Base-by-base conservation (phyloP, 306 rosid species). In the Trifolium pratense region DNA sequence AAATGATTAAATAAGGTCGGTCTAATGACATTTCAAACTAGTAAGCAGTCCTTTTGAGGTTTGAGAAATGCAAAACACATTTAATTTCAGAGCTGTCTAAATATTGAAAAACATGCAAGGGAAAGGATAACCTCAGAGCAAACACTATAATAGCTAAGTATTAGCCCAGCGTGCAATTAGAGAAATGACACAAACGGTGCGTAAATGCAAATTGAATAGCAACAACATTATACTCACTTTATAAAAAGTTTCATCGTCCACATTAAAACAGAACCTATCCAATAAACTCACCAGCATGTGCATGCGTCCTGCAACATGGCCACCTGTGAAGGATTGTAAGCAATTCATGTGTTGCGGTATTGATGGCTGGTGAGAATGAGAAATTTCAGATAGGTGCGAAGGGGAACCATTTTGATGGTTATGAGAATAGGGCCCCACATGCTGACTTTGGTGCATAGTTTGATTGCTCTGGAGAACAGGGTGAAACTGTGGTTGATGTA, bases 401-500 rank as follows among this genome's bases (percentile, higher is more conserved):
- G 96, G 78, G 16, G 87, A 87, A 11, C 84, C 89, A 31, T 88
- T 85, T 68, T 91, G 96, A 82, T 91, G 92, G 75, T 75, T 91
- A 62, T 93, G 93, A 75, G 97, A 73, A 84, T 86, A 91, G 42
- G 90, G 89, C 68, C 84, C 66, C 23, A 84, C 79, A 42, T 89
- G 96, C 76, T 83, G 96, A 86, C 77, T 86, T 81, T 90, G 96
- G 75, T 93, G 89, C 80, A 91, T 83, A 68, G 86, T 74, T 79
- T 87, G 96, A 77, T 87, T 89, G 74, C 65, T 88, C 79, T 92
- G 98, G 85, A 86, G 88, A 86, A 89, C 83, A 64, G 90, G 76
- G 64, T 91, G 96, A 85, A 81, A 93, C 77, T 93, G 97, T 46
- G 93, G 84, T 69, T 93, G 98, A 75, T 89, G 96, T 3, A 93